Percentiles rank a stretch among this genome's conserved stretches.
Conservation (phyloP, 306 rosid genomes). For the Astragalus glycyphyllos region DNA sequence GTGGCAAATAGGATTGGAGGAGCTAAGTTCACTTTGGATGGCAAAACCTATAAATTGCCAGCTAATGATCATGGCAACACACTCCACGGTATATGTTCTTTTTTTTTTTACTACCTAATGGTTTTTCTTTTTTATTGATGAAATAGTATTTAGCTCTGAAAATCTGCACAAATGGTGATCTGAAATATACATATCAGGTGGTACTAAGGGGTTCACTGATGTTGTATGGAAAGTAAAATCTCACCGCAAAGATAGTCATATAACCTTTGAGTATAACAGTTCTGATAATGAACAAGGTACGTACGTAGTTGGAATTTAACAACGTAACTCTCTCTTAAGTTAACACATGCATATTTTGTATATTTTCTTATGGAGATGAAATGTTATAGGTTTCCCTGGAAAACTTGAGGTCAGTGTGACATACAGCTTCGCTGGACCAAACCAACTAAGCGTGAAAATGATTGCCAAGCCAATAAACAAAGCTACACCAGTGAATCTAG, state of each 20-base stretch:
- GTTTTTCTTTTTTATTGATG: too few relatives aligned
- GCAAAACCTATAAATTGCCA: constrained; percentile 48
- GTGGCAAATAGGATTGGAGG: constrained; percentile 59
- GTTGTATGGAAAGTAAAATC: constrained; percentile 58
- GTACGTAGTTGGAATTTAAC: background rate
- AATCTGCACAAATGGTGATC: too few relatives aligned
- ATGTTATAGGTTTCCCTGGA: constrained; percentile 72
- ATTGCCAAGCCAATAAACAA: constrained; percentile 56
- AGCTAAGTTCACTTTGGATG: constrained; percentile 48
- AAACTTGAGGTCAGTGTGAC: constrained; percentile 58
- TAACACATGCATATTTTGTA: too few relatives aligned
- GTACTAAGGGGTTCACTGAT: constrained; percentile 61
- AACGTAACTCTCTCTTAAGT: background rate
- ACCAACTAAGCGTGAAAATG: constrained; percentile 61
- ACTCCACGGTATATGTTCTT: constrained; percentile 52
- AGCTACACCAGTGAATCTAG: constrained; percentile 72
- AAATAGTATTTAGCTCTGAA: too few relatives aligned
- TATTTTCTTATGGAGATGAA: background rate
- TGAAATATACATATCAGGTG: too few relatives aligned
- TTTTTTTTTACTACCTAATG: too few relatives aligned
- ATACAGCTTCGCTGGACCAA: constrained; percentile 50
- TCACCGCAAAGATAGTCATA: constrained; percentile 49
- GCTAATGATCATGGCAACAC: constrained; percentile 54
- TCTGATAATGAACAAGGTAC: constrained; percentile 72
- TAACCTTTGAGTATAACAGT: constrained; percentile 60